Evolutionary conservation across 768 basidiomycete species (phyloP).

Genomic region (Megacollybia marginata): DNA sequence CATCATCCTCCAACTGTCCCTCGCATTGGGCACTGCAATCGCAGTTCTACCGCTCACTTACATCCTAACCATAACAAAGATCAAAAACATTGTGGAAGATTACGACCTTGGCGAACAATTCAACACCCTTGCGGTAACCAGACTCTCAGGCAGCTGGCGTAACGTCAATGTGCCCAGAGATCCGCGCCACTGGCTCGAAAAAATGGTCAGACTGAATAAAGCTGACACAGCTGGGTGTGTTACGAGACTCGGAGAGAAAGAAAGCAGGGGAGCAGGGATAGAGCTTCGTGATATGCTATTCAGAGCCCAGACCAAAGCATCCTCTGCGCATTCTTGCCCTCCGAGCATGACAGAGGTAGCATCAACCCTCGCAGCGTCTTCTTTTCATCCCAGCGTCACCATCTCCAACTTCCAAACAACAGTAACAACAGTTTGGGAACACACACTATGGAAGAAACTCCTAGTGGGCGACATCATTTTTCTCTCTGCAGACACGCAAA

Average conservation of each 20-base stretch:
- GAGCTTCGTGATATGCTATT: constrained; percentile 64
- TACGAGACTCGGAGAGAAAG: constrained; percentile 72
- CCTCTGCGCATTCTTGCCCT: constrained; percentile 23
- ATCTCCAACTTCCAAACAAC: constrained; percentile 77
- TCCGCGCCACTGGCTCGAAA: constrained; percentile 68
- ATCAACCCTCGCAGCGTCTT: constrained; percentile 52
- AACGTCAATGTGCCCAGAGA: constrained; percentile 87
- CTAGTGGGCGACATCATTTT: constrained; percentile 94
- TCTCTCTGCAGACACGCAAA: constrained; percentile 88
- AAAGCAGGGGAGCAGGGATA: constrained; percentile 53
- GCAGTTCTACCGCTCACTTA: constrained; percentile 82
- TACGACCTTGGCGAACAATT: constrained; percentile 86
- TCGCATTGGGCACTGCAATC: constrained; percentile 84
- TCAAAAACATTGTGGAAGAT: constrained; percentile 96
- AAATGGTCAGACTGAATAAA: constrained; percentile 54
- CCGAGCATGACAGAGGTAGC: neutral
- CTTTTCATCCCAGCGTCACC: constrained; percentile 50
- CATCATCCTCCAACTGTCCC: constrained; percentile 81
- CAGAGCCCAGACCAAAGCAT: constrained; percentile 56
- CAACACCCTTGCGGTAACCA: constrained; percentile 90
- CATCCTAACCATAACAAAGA: constrained; percentile 80
- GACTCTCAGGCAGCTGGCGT: constrained; percentile 75
- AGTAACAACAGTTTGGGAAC: constrained; percentile 76
- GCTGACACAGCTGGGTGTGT: constrained; percentile 82
- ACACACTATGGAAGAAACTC: constrained; percentile 97